phyloP scores from a whole-genome alignment of 495 filamentous ascomycete genomes.

The Penicillium longicatenatum region DNA sequence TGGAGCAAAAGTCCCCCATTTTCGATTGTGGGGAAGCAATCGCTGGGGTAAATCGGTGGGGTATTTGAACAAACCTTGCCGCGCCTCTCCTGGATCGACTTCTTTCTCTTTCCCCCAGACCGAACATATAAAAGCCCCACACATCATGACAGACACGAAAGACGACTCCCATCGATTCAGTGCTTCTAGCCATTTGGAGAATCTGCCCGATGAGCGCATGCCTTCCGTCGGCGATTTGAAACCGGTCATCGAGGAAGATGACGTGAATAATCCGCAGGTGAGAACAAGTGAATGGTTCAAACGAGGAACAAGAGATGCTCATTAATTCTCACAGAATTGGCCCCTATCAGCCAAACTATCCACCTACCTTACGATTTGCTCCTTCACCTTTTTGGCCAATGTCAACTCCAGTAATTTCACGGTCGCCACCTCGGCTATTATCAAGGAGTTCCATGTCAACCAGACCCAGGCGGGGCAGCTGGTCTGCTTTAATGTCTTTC shows the following conservation, averaged over 20 bases:
- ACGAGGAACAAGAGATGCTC: not conserved
- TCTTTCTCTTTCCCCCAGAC: not conserved
- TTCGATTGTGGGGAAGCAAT: constrained; percentile 8
- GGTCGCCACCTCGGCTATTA: constrained; percentile 32
- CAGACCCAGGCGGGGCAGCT: constrained; percentile 31
- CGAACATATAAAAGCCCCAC: not conserved
- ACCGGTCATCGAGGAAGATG: not conserved
- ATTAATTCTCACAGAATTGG: constrained; percentile 27
- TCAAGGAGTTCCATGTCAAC: constrained; percentile 29
- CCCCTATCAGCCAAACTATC: constrained; percentile 19
- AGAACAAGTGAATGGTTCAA: not conserved
- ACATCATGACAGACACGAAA: constrained; percentile 13
- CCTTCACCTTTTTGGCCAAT: constrained; percentile 36
- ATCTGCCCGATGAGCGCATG: constrained; percentile 7
- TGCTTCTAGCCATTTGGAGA: constrained; percentile 12
- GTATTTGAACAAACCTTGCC: not conserved
- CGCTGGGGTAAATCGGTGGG: not conserved
- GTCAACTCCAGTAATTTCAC: constrained; percentile 38
- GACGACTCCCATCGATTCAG: not conserved
- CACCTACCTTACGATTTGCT: constrained; percentile 36
- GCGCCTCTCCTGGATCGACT: not conserved
- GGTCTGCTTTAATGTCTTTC: constrained; percentile 37
- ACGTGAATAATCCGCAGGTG: constrained; percentile 20
- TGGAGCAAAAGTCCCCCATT: not conserved
- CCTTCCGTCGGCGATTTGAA: constrained; percentile 8